Conservation (phyloP, 257 asterid species). For the Eustoma russellianum region DNA sequence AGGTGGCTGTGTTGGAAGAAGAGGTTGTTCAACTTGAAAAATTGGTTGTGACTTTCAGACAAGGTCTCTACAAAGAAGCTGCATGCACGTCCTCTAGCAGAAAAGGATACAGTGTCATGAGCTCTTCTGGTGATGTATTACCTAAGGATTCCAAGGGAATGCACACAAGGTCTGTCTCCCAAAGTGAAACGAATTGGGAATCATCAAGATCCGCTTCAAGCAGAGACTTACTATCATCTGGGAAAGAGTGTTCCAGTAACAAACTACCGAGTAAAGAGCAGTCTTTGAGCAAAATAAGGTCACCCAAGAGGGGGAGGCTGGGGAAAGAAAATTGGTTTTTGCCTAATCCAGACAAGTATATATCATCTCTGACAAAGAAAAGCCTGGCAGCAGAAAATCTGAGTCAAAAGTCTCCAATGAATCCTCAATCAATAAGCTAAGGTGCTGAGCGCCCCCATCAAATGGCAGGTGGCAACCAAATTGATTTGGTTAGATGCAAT, state of each 20-base stretch:
- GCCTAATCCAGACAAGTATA: conserved; percentile 22
- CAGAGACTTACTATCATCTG: conserved; percentile 27
- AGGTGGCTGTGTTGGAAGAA: conserved; percentile 93
- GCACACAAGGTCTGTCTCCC: conserved; percentile 62
- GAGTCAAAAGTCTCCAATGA: conserved; percentile 20
- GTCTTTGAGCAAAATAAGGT: conserved; percentile 12
- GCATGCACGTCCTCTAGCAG: conserved; percentile 34
- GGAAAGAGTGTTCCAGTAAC: conserved; percentile 13
- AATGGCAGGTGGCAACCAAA: conserved; percentile 30
- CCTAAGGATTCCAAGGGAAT: conserved; percentile 20
- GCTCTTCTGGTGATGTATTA: conserved; percentile 7
- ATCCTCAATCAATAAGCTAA: conserved; percentile 25
- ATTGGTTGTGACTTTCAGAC: conserved; percentile 50
- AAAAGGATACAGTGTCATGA: conserved; percentile 17
- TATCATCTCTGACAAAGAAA: conserved; percentile 20
- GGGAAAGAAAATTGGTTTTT: conserved; percentile 25
- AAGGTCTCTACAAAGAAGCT: conserved; percentile 66
- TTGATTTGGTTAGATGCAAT: not conserved
- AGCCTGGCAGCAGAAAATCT: conserved; percentile 9
- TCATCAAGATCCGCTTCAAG: conserved; percentile 40
- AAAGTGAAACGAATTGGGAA: conserved; percentile 32
- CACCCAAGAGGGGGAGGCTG: conserved; percentile 12
- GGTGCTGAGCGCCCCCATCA: conserved; percentile 23
- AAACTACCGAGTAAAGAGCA: conserved; percentile 16
- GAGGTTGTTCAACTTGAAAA: conserved; percentile 86